Evolutionary conservation across 2,329 filamentous ascomycete species (phyloP).

Genomic region (Cryphonectria radicalis): DNA sequence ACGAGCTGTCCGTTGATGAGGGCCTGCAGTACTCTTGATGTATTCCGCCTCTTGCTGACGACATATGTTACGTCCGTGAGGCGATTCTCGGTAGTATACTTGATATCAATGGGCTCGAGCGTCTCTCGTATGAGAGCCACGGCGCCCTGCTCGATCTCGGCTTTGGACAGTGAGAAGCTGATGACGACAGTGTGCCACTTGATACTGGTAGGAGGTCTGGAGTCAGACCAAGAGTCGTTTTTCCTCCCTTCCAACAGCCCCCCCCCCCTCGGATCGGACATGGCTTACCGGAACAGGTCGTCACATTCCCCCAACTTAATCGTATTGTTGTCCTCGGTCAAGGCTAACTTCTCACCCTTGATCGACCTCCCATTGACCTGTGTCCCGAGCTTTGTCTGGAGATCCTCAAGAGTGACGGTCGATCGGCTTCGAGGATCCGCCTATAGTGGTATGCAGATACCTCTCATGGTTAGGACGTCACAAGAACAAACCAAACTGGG

Average conservation of each 20-base stretch:
- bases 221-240: conserved; percentile 13
- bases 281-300: conserved; percentile 60
- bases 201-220: conserved; percentile 55
- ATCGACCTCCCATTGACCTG: conserved; percentile 74
- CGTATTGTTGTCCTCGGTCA: conserved; percentile 63
- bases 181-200: conserved; percentile 82
- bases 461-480: conserved; percentile 2
- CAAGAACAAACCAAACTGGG: conserved; percentile 4
- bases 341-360: conserved; percentile 60
- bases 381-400: conserved; percentile 84
- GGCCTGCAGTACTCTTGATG: conserved; percentile 82
- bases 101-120: conserved; percentile 87
- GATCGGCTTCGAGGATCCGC: conserved; percentile 69
- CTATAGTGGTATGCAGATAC: conserved; percentile 40
- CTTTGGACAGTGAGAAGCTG: conserved; percentile 76
- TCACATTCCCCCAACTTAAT: conserved; percentile 75
- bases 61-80: conserved; percentile 79
- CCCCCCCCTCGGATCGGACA: background rate
- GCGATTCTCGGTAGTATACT: conserved; percentile 76
- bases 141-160: conserved; percentile 66
- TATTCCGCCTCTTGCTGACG: conserved; percentile 87
- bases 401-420: conserved; percentile 73
- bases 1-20: conserved; percentile 81
- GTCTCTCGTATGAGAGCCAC: conserved; percentile 64
- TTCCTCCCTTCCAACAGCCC: too few relatives aligned